Evolutionary conservation across 106 monocot species (phyloP), one percentile per base, ranked within the genome.

Genomic region (Dendrobium officinale): DNA sequence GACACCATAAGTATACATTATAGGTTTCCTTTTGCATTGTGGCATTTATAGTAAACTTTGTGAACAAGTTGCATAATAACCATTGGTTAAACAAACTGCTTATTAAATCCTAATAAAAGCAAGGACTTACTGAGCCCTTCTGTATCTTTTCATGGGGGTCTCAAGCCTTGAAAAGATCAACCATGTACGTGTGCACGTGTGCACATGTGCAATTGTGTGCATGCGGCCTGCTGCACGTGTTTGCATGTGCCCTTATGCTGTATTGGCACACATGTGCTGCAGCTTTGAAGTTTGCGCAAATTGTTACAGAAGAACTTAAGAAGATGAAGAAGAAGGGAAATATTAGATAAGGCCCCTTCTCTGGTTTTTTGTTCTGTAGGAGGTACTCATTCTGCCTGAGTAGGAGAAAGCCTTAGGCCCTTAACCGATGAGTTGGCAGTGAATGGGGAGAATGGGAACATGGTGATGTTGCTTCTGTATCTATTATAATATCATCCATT

Each of bases 141-240:
- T 61, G 22, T 61, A 61, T 61, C 22, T 19, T 22, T 61, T 4
- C 61, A 19, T 1, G 22, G 22, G 20, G 61, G 37, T 10, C 64
- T 66, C 26, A 24, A 66, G n/a, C 70, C 70, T 70, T 70, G 70
- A 70, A 70, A 70, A 37, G 70, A 70, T 70, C 70, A 70, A 70
- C 15, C 70, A 29, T 70, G 37, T n/a, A 74, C 74, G n/a, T 74
- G 41, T 29, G 74, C 74, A 74, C 74, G 74, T 74, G 74, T 74
- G 74, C 74, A 74, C 74, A 74, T 74, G 74, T 74, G 74, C 41
- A 20, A 29, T 44, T 29, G 74, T 74, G 74, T 44, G 74, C 74
- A 43, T 43, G 41, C 74, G 74, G 41, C 43, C 74, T 42, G 74
- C 19, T 9, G 74, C 74, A 74, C 74, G 74, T 74, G 74, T 74